These are phyloP conservation scores for Xylaria sp. DNA, from an alignment of 2,329 filamentous ascomycete species.

Conservation along the genomic window DNA sequence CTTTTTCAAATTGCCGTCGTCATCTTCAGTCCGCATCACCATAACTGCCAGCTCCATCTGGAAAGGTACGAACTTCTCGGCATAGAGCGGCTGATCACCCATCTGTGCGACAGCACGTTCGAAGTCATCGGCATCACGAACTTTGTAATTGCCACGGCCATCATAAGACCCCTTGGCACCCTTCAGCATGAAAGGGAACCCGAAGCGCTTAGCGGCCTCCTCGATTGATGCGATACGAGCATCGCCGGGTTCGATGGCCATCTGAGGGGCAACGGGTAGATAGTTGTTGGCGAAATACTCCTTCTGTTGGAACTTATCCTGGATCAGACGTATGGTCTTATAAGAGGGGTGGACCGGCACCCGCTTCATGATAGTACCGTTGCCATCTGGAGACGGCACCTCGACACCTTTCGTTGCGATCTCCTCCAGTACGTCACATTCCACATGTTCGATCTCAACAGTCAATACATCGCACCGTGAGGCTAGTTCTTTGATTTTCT, in stretches of 20 bases:
- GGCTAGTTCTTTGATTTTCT: conserved; percentile 83
- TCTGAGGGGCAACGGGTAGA: conserved; percentile 78
- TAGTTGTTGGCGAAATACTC: conserved; percentile 74
- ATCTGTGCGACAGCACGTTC: conserved; percentile 75
- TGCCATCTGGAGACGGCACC: conserved; percentile 54
- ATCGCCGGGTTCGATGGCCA: conserved; percentile 67
- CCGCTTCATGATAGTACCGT: conserved; percentile 53
- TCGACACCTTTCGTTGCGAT: conserved; percentile 73
- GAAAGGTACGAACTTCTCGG: conserved; percentile 90
- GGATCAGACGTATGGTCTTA: conserved; percentile 86
- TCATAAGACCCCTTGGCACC: conserved; percentile 91
- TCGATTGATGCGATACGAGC: conserved; percentile 69
- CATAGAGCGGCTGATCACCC: conserved; percentile 78
- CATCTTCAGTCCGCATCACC: conserved; percentile 88
- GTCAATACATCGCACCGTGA: conserved; percentile 81
- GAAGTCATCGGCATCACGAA: conserved; percentile 58
- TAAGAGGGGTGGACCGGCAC: conserved; percentile 82
- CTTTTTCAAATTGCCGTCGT: conserved; percentile 58
- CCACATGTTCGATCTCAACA: conserved; percentile 94
- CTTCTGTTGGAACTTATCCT: conserved; percentile 94
- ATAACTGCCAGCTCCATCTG: conserved; percentile 90
- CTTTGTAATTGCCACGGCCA: conserved; percentile 75
- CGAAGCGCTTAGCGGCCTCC: conserved; percentile 70
- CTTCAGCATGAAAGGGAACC: conserved; percentile 93
- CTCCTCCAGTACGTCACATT: conserved; percentile 89